Evolutionary conservation across 1,284 basidiomycete species (phyloP).

Genomic region (Ganoderma boninense): DNA sequence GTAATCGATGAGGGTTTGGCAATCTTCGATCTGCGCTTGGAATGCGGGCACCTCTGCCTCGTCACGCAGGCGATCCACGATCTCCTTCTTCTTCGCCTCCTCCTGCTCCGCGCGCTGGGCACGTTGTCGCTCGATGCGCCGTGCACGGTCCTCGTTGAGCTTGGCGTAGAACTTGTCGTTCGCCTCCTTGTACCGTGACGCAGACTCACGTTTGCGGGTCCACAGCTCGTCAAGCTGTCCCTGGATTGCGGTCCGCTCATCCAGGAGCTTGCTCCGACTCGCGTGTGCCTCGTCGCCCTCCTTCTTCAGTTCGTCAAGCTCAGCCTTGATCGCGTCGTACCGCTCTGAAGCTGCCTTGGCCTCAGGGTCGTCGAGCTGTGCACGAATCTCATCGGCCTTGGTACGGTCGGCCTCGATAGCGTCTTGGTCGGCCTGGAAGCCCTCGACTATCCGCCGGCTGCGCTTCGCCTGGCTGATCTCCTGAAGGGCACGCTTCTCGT

Average conservation of each 20-base stretch:
- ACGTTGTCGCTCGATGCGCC: conserved; percentile 83
- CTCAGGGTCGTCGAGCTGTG: conserved; percentile 92
- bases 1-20: conserved; percentile 92
- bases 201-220: conserved; percentile 81
- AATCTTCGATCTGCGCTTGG: conserved; percentile 96
- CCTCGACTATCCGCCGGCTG: conserved; percentile 76
- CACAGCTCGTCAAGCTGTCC: conserved; percentile 79
- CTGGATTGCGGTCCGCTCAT: conserved; percentile 86
- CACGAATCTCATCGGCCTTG: conserved; percentile 82
- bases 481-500: conserved; percentile 93
- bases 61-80: conserved; percentile 85
- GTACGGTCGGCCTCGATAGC: conserved; percentile 85
- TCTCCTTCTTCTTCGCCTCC: conserved; percentile 83
- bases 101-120: conserved; percentile 88
- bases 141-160: conserved; percentile 85
- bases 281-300: conserved; percentile 89
- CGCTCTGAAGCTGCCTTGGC: conserved; percentile 84
- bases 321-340: conserved; percentile 85
- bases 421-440: conserved; percentile 82
- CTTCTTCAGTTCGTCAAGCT: conserved; percentile 89
- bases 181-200: conserved; percentile 77
- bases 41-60: conserved; percentile 93
- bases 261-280: conserved; percentile 84
- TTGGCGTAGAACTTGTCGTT: conserved; percentile 86
- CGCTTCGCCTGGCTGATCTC: conserved; percentile 86